Percentiles rank a stretch among this genome's conserved stretches.
phyloP scores from a whole-genome alignment of 306 rosid species.

The Rosa rugosa region DNA sequence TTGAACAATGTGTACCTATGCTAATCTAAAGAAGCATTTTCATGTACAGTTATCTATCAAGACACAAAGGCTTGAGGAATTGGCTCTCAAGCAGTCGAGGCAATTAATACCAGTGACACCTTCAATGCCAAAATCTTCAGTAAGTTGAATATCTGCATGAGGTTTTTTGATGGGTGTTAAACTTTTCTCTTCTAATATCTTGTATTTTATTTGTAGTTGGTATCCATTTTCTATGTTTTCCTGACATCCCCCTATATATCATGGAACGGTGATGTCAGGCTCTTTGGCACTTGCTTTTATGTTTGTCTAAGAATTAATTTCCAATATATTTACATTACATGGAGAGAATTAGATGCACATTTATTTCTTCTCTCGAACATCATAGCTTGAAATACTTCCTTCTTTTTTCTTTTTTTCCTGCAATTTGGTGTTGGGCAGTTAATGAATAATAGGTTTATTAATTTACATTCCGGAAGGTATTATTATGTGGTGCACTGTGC shows the following conservation, averaged over 20 bases:
- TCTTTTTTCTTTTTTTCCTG: background rate
- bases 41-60: constrained; percentile 57
- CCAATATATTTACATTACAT: background rate
- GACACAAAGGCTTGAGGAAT: constrained; percentile 97
- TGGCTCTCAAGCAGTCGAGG: constrained; percentile 95
- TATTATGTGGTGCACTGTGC: background rate
- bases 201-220: background rate
- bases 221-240: background rate
- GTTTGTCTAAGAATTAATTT: background rate
- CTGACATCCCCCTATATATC: background rate
- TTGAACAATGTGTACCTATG: constrained; percentile 12
- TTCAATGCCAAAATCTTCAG: constrained; percentile 79
- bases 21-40: constrained; percentile 23
- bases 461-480: background rate
- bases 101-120: constrained; percentile 96
- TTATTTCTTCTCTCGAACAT: background rate
- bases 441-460: background rate
- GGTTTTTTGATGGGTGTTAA: constrained; percentile 25
- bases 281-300: background rate
- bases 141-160: constrained; percentile 37
- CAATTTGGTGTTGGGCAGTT: background rate
- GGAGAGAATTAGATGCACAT: background rate
- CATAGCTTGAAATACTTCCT: background rate
- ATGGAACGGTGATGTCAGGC: background rate
- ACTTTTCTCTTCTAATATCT: background rate